These are phyloP conservation scores for Psilocybe azurescens DNA, from an alignment of 768 basidiomycete genomes.

Conservation along the genomic window DNA sequence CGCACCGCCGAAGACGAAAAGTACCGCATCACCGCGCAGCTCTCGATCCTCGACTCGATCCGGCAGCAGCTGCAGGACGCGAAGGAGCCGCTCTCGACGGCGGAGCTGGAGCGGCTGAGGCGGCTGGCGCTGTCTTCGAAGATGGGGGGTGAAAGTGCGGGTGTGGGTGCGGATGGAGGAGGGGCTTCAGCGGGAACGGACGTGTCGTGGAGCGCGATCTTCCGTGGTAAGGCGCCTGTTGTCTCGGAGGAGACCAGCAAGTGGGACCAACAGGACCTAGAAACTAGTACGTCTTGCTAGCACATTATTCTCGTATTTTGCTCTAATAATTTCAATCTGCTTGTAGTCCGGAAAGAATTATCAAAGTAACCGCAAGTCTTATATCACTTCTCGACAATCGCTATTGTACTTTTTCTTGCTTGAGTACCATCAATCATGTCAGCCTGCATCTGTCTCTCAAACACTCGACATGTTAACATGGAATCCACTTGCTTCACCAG, in stretches of 20 bases:
- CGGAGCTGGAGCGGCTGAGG: slow-evolving; percentile 59
- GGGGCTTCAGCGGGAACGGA: slow-evolving; percentile 10
- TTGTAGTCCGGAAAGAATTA: slow-evolving; percentile 22
- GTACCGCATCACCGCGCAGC: slow-evolving; percentile 57
- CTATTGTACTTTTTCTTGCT: too few species aligned
- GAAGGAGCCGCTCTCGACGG: slow-evolving; percentile 46
- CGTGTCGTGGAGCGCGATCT: slow-evolving; percentile 56
- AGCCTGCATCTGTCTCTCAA: too few species aligned
- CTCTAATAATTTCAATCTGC: background rate
- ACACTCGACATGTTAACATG: too few species aligned
- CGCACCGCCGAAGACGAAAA: slow-evolving; percentile 56
- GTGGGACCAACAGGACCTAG: slow-evolving; percentile 44
- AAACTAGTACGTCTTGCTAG: slow-evolving; percentile 37
- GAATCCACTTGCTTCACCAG: too few species aligned
- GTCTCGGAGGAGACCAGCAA: slow-evolving; percentile 30
- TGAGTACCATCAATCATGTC: too few species aligned
- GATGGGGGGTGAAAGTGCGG: background rate
- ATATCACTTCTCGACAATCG: too few species aligned
- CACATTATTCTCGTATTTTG: background rate
- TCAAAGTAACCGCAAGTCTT: slow-evolving; percentile 2
- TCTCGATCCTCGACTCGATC: slow-evolving; percentile 68
- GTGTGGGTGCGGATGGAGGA: background rate
- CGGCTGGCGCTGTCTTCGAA: slow-evolving; percentile 49
- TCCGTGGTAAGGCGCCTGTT: slow-evolving; percentile 44
- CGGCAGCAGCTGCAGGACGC: slow-evolving; percentile 52